Evolutionary conservation across 1,284 basidiomycete genomes (phyloP).

Genomic region (Singerocomus rubriflavus): DNA sequence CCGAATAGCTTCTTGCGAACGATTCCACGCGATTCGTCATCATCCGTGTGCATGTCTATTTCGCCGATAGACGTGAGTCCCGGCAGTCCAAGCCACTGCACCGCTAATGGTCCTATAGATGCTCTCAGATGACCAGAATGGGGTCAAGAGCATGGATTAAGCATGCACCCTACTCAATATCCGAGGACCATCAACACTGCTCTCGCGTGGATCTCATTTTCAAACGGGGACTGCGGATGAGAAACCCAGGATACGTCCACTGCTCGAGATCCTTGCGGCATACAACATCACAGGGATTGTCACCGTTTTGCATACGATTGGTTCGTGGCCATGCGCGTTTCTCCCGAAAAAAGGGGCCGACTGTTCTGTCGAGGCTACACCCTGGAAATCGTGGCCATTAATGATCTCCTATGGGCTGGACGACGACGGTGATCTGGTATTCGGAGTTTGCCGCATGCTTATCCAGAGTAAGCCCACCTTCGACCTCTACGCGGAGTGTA

Average conservation of each 20-base stretch:
- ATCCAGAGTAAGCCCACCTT: slow-evolving; percentile 28
- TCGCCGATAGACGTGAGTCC: slow-evolving; percentile 41
- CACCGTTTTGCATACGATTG: slow-evolving; percentile 6
- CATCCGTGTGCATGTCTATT: slow-evolving; percentile 40
- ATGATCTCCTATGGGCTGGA: slow-evolving; percentile 22
- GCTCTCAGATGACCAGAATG: slow-evolving; percentile 43
- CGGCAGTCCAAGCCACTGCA: slow-evolving; percentile 14
- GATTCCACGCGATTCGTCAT: slow-evolving; percentile 37
- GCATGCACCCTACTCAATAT: slow-evolving; percentile 41
- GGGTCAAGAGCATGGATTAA: slow-evolving; percentile 41
- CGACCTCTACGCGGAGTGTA: background rate
- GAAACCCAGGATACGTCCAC: slow-evolving; percentile 38
- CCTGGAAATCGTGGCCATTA: slow-evolving; percentile 16
- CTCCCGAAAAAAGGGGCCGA: slow-evolving; percentile 37
- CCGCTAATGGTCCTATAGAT: slow-evolving; percentile 35
- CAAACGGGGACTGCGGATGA: slow-evolving; percentile 33
- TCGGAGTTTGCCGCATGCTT: slow-evolving; percentile 40
- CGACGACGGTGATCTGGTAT: slow-evolving; percentile 43
- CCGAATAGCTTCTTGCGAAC: slow-evolving; percentile 28
- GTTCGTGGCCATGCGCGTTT: slow-evolving; percentile 33
- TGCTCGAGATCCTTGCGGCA: slow-evolving; percentile 46
- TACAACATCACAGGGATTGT: slow-evolving; percentile 41
- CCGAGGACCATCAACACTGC: slow-evolving; percentile 38
- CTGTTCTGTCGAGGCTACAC: slow-evolving; percentile 34
- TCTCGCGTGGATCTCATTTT: slow-evolving; percentile 37